Conservation (phyloP, 2,329 filamentous ascomycete genomes). For the Epichloe sibirici region DNA sequence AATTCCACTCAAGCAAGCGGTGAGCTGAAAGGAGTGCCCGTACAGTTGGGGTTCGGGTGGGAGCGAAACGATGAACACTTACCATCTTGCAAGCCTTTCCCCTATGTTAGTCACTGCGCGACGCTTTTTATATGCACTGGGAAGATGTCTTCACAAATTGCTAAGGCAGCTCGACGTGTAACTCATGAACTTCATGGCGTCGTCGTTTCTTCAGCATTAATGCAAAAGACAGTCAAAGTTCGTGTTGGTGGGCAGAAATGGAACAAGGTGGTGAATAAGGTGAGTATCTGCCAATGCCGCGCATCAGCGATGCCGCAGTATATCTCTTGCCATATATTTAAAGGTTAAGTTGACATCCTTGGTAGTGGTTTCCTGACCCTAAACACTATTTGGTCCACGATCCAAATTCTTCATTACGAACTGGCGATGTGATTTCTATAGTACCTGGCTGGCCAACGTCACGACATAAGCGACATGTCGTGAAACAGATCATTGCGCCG, state of each 20-base stretch:
- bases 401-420: conserved; percentile 58
- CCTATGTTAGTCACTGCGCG: too few species aligned
- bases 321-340: background rate
- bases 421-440: conserved; percentile 66
- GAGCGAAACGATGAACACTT: too few species aligned
- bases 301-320: background rate
- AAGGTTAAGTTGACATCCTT: background rate
- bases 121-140: background rate
- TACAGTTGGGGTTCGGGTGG: too few species aligned
- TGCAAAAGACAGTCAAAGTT: conserved; percentile 71
- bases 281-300: conserved; percentile 21
- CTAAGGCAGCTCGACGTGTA: conserved; percentile 29
- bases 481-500: conserved; percentile 63
- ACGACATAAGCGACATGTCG: conserved; percentile 58
- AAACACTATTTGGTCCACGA: conserved; percentile 65
- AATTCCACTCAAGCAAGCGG: background rate
- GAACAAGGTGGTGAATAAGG: conserved; percentile 64
- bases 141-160: conserved; percentile 29
- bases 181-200: conserved; percentile 50
- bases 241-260: conserved; percentile 58
- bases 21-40: background rate
- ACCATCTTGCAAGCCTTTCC: too few species aligned
- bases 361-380: conserved; percentile 47
- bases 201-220: conserved; percentile 65
- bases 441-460: conserved; percentile 52